A percentile compares a stretch with the other conserved stretches of the same genome.
phyloP scores from a whole-genome alignment of 441 rosid genomes.

The Breynia disticha region DNA sequence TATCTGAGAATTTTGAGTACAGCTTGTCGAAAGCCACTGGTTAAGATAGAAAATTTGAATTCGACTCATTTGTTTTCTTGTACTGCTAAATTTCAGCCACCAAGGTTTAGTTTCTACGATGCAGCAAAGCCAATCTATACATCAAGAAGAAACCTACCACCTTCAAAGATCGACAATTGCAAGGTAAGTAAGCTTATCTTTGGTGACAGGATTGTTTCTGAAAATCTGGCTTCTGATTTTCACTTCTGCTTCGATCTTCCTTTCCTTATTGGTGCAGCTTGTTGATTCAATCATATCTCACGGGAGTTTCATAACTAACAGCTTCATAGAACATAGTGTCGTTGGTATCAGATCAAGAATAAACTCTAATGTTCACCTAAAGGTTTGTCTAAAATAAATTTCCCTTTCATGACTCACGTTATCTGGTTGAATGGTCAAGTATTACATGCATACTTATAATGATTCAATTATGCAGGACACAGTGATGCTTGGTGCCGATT shows the following conservation, averaged over 20 bases:
- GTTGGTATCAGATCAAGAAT: constrained; percentile 79
- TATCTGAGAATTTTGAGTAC: too few species aligned
- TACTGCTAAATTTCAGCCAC: constrained; percentile 33
- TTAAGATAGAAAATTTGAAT: too few species aligned
- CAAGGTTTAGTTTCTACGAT: constrained; percentile 84
- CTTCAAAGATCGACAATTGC: constrained; percentile 61
- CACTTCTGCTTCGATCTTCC: constrained; percentile 4
- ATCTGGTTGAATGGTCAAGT: too few species aligned
- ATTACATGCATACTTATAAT: too few species aligned
- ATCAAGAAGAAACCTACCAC: constrained; percentile 87
- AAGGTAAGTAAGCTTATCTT: constrained; percentile 35
- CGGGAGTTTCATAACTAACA: constrained; percentile 67
- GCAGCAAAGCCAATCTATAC: constrained; percentile 84
- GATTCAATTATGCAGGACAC: constrained; percentile 44
- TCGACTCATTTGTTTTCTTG: too few species aligned
- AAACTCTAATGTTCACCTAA: constrained; percentile 56
- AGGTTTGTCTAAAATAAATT: constrained; percentile 31
- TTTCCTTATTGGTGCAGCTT: constrained; percentile 30
- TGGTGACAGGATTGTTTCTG: too few species aligned
- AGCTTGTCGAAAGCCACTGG: too few species aligned
- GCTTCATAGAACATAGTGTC: constrained; percentile 72
- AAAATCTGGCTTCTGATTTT: neutral
- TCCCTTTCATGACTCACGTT: neutral
- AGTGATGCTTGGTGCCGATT: constrained; percentile 91
- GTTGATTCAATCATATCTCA: constrained; percentile 81